These are phyloP conservation scores for Spinacia oleracea DNA, from an alignment of 179 eudicot species.

Conservation along the genomic window DNA sequence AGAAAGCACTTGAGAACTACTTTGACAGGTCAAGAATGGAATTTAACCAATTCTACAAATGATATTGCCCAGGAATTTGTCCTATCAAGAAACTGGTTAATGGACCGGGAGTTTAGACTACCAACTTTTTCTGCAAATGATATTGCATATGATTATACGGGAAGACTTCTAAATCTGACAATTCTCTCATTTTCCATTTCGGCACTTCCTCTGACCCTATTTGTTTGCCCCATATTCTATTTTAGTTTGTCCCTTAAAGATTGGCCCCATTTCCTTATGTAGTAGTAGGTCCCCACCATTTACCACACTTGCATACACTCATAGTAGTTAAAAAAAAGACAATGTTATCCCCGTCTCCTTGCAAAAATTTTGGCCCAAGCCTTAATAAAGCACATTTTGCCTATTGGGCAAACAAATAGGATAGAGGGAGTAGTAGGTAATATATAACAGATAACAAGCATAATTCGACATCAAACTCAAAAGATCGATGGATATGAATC, in stretches of 20 bases:
- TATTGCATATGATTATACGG: not conserved
- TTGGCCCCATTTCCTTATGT: not conserved
- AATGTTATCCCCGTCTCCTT: too few relatives aligned
- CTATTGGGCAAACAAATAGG: too few relatives aligned
- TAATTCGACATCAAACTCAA: not conserved
- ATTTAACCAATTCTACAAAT: not conserved
- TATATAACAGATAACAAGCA: not conserved
- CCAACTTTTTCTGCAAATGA: not conserved
- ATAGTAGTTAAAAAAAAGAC: too few relatives aligned
- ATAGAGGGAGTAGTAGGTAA: not conserved
- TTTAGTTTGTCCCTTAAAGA: too few relatives aligned
- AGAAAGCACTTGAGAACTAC: not conserved
- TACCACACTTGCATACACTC: too few relatives aligned
- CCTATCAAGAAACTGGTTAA: not conserved
- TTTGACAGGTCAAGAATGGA: not conserved
- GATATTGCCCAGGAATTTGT: too few relatives aligned
- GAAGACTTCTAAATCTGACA: not conserved
- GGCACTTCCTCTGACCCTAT: too few relatives aligned
- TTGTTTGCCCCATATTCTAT: too few relatives aligned
- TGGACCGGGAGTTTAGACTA: not conserved
- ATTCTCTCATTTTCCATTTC: not conserved
- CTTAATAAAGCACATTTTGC: too few relatives aligned
- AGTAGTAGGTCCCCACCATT: too few relatives aligned
- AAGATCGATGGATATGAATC: not conserved
- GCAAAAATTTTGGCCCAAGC: too few relatives aligned